These are phyloP conservation scores for Sanghuangporus sanghuang DNA, from an alignment of 1,284 basidiomycete genomes.

Conservation along the genomic window DNA sequence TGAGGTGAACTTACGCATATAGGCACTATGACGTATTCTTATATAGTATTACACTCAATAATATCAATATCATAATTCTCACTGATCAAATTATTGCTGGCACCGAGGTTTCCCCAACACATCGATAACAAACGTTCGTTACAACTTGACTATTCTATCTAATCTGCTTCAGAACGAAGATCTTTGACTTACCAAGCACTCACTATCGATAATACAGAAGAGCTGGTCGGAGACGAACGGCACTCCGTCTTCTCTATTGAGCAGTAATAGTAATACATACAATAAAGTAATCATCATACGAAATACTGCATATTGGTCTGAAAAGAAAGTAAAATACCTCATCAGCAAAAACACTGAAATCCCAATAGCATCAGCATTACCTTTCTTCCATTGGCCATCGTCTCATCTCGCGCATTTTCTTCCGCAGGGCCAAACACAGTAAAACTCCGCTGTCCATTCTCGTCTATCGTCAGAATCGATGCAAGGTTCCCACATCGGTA, in stretches of 20 bases:
- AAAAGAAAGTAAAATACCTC: not conserved
- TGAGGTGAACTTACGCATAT: not conserved
- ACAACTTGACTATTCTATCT: not conserved
- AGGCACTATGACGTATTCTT: not conserved
- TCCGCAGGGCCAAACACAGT: constrained; percentile 79
- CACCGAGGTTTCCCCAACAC: not conserved
- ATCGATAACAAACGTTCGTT: constrained; percentile 1
- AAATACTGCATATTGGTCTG: constrained; percentile 61
- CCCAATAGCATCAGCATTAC: constrained; percentile 42
- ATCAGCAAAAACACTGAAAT: constrained; percentile 12
- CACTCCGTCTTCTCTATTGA: not conserved
- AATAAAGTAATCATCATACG: constrained; percentile 35
- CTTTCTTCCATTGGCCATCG: constrained; percentile 52
- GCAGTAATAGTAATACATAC: not conserved
- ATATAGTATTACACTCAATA: not conserved
- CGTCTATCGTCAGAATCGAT: constrained; percentile 67
- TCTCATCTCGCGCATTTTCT: constrained; percentile 81
- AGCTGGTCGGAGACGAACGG: not conserved
- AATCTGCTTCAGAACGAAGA: not conserved
- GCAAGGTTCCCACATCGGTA: constrained; percentile 83
- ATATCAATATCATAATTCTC: not conserved
- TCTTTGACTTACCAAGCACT: not conserved
- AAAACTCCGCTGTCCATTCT: constrained; percentile 61
- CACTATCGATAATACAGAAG: not conserved
- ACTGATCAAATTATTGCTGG: not conserved